A percentile compares a stretch with the other conserved stretches of the same genome.
These are phyloP conservation scores for Leavenworthia alabamica DNA, from an alignment of 345 rosid species.

Conservation along the genomic window DNA sequence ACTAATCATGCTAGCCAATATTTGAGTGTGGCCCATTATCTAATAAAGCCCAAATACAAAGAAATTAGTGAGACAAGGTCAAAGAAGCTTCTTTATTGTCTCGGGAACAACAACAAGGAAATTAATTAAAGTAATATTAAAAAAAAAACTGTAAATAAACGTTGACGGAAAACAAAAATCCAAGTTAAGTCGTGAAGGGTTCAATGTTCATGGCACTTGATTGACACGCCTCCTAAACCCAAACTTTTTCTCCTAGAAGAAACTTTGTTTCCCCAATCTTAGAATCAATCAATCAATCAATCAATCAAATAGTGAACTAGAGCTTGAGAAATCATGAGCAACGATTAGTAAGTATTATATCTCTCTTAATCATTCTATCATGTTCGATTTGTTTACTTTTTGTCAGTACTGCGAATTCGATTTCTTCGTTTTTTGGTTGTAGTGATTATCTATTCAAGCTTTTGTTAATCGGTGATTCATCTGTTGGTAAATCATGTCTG, in stretches of 20 bases:
- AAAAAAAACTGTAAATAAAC: no score
- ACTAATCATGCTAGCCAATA: not conserved
- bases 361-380: not conserved
- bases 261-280: no score
- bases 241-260: not conserved
- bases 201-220: constrained; percentile 18
- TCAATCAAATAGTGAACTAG: not conserved
- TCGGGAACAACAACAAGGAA: not conserved
- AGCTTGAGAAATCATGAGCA: constrained; percentile 38
- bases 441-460: constrained; percentile 81
- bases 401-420: not conserved
- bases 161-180: no score
- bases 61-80: constrained; percentile 20
- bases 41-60: not conserved
- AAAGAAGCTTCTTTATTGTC: constrained; percentile 21
- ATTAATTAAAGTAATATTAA: not conserved
- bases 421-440: no score
- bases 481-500: constrained; percentile 75
- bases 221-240: constrained; percentile 18
- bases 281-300: no score
- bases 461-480: constrained; percentile 72
- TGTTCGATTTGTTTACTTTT: not conserved
- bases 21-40: not conserved
- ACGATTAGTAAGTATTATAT: constrained; percentile 43
- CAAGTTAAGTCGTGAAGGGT: no score